A percentile compares a stretch with the other conserved stretches of the same genome.
Conservation (phyloP, 2,329 filamentous ascomycete genomes). For the Coleophoma eucalyptorum region DNA sequence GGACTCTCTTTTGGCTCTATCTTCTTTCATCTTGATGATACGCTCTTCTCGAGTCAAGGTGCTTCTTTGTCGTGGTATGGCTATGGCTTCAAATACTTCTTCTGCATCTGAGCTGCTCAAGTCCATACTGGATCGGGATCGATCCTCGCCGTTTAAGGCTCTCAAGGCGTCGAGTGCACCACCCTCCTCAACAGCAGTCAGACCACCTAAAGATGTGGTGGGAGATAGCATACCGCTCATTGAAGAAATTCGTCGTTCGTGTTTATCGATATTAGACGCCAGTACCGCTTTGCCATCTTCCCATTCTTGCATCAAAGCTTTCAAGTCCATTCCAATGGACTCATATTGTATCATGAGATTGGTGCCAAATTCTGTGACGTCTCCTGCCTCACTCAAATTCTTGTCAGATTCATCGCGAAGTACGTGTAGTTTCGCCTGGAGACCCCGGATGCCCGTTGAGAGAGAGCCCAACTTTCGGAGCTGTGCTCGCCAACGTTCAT, state of each 20-base stretch:
- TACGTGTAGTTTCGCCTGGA: slow-evolving; percentile 93
- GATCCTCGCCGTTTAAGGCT: slow-evolving; percentile 70
- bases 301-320: slow-evolving; percentile 78
- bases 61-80: slow-evolving; percentile 66
- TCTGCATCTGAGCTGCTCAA: slow-evolving; percentile 57
- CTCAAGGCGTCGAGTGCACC: slow-evolving; percentile 68
- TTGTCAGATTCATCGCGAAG: slow-evolving; percentile 85
- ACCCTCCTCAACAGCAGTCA: slow-evolving; percentile 58
- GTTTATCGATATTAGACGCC: slow-evolving; percentile 75
- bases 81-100: slow-evolving; percentile 89
- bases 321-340: slow-evolving; percentile 84
- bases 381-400: slow-evolving; percentile 68
- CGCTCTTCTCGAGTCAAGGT: slow-evolving; percentile 81
- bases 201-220: slow-evolving; percentile 60
- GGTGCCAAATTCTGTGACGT: slow-evolving; percentile 72
- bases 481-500: slow-evolving; percentile 81
- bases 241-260: slow-evolving; percentile 66
- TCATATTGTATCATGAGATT: slow-evolving; percentile 88
- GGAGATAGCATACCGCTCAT: slow-evolving; percentile 55
- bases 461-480: slow-evolving; percentile 84
- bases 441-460: slow-evolving; percentile 82
- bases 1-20: slow-evolving; percentile 70
- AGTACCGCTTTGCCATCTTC: slow-evolving; percentile 82
- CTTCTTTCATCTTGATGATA: slow-evolving; percentile 82
- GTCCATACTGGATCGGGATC: slow-evolving; percentile 45